Percentiles rank a stretch among this genome's conserved stretches.
These are phyloP conservation scores for Vigna nakashimae DNA, from an alignment of 306 rosid species.

Conservation along the genomic window DNA sequence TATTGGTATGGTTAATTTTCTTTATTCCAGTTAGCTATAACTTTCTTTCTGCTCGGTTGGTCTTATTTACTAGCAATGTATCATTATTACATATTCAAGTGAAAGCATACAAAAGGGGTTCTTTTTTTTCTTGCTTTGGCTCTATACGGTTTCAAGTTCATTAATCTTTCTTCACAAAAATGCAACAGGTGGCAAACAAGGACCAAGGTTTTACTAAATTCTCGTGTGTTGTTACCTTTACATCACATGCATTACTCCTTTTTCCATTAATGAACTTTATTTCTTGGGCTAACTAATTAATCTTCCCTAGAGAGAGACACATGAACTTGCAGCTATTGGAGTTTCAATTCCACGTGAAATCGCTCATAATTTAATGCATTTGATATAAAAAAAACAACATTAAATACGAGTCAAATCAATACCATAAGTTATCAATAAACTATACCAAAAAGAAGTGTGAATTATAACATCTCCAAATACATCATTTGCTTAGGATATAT, in stretches of 20 bases:
- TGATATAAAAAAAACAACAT: too few relatives aligned
- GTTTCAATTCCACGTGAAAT: constrained; percentile 39
- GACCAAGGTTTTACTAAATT: constrained; percentile 46
- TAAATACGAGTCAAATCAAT: too few relatives aligned
- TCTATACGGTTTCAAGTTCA: constrained; percentile 49
- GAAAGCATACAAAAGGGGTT: constrained; percentile 32
- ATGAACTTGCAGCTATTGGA: constrained; percentile 43
- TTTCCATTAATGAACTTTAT: constrained; percentile 35
- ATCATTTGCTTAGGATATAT: too few relatives aligned
- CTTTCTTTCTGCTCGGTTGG: constrained; percentile 25
- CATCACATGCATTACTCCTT: constrained; percentile 49
- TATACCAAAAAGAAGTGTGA: too few relatives aligned
- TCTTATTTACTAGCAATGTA: constrained; percentile 43
- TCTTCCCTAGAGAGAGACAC: constrained; percentile 3
- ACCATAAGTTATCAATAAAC: too few relatives aligned
- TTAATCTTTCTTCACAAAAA: constrained; percentile 31
- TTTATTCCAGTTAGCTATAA: not conserved
- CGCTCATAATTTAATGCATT: constrained; percentile 40
- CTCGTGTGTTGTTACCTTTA: constrained; percentile 51
- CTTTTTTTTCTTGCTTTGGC: constrained; percentile 29
- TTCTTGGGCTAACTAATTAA: constrained; percentile 2
- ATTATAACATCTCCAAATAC: too few relatives aligned
- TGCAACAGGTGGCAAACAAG: constrained; percentile 42
- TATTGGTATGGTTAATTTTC: not conserved
- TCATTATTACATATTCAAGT: constrained; percentile 52